A percentile compares a stretch with the other conserved stretches of the same genome.
phyloP scores from a whole-genome alignment of 768 basidiomycete genomes.

The Pleurotus pulmonarius region DNA sequence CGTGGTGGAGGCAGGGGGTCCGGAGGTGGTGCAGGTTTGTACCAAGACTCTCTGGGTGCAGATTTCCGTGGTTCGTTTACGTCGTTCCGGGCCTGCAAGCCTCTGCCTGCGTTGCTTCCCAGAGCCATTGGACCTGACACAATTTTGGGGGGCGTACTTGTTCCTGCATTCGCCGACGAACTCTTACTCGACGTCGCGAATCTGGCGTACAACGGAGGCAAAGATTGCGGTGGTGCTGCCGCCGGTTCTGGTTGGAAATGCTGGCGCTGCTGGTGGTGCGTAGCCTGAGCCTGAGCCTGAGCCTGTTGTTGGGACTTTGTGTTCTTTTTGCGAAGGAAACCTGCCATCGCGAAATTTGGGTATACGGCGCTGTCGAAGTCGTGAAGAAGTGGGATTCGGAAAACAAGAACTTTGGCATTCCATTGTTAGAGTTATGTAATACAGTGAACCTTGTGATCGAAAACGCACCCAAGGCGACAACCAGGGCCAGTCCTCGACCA shows the following conservation, averaged over 20 bases:
- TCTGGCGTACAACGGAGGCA: conserved; percentile 38
- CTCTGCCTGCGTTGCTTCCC: conserved; percentile 13
- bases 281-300: conserved; percentile 1
- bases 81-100: not conserved
- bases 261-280: no score
- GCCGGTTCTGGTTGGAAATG: conserved; percentile 6
- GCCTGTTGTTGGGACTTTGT: conserved; percentile 8
- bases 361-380: not conserved
- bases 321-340: conserved; percentile 55
- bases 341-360: conserved; percentile 36
- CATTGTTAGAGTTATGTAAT: conserved; percentile 3
- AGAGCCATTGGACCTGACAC: conserved; percentile 38
- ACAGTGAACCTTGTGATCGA: not conserved
- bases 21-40: conserved; percentile 1
- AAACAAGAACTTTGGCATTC: not conserved
- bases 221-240: conserved; percentile 20
- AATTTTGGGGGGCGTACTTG: conserved; percentile 18
- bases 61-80: conserved; percentile 1
- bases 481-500: not conserved
- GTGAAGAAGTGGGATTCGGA: not conserved
- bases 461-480: conserved; percentile 4
- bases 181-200: conserved; percentile 28
- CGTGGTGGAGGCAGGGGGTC: not conserved
- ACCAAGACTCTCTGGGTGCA: conserved; percentile 1
- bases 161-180: conserved; percentile 7